phyloP scores from a whole-genome alignment of 2,329 filamentous ascomycete genomes.

The Cylindrodendrum hubeiense region DNA sequence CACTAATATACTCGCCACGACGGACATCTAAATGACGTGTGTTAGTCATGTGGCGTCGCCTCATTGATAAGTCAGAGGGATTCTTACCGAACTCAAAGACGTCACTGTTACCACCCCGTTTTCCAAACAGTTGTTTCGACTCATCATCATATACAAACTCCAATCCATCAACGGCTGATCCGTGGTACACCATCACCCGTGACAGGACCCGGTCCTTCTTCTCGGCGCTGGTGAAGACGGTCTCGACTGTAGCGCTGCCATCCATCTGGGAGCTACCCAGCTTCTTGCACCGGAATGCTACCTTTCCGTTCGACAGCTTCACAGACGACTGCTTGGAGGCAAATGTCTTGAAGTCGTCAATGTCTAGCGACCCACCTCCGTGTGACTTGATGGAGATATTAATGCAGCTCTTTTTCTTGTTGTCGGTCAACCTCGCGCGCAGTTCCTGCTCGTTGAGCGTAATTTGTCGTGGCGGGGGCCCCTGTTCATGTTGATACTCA shows the following conservation, averaged over 20 bases:
- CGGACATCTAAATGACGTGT: conserved; percentile 74
- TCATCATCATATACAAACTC: conserved; percentile 95
- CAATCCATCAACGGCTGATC: conserved; percentile 82
- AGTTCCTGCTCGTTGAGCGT: conserved; percentile 81
- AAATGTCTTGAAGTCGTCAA: conserved; percentile 81
- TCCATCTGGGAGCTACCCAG: conserved; percentile 80
- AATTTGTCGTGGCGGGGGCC: conserved; percentile 77
- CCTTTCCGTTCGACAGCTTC: conserved; percentile 77
- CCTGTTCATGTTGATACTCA: conserved; percentile 78
- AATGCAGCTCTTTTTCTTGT: conserved; percentile 78
- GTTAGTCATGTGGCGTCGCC: conserved; percentile 27
- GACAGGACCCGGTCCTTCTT: conserved; percentile 80
- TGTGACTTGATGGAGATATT: conserved; percentile 82
- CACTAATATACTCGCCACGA: conserved; percentile 86
- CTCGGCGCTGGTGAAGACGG: conserved; percentile 78
- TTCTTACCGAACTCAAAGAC: conserved; percentile 81
- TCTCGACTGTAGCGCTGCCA: conserved; percentile 76
- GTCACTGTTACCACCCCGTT: conserved; percentile 75
- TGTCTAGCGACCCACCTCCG: conserved; percentile 77
- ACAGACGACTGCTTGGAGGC: conserved; percentile 78
- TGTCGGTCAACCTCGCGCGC: conserved; percentile 76
- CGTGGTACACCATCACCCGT: conserved; percentile 82
- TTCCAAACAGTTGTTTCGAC: conserved; percentile 88
- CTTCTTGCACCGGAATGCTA: conserved; percentile 81
- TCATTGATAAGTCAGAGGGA: not conserved